These are phyloP conservation scores for Rhododendron williamsianum DNA, from an alignment of 148 eudicot species.

Conservation along the genomic window DNA sequence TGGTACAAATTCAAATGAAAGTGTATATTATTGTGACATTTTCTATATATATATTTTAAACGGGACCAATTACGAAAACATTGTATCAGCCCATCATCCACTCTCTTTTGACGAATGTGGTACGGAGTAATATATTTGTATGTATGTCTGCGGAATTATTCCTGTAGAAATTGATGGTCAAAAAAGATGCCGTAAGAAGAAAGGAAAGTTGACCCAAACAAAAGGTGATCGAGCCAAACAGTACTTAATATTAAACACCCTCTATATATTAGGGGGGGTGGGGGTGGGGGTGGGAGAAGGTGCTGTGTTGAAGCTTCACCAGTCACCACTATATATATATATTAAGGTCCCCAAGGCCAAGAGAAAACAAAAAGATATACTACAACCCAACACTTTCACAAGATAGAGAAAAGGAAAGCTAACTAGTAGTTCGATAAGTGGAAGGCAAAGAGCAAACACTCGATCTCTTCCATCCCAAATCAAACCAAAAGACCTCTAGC, in stretches of 20 bases:
- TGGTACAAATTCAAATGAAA: too few species aligned
- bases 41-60: not conserved
- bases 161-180: not conserved
- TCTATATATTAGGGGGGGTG: conserved; percentile 13
- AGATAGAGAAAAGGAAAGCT: conserved; percentile 3
- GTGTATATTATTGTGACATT: too few species aligned
- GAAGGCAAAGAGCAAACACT: not conserved
- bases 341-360: conserved; percentile 1
- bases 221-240: not conserved
- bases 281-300: too few species aligned
- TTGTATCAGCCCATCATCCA: not conserved
- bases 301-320: not conserved
- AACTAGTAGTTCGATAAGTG: not conserved
- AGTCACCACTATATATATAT: too few species aligned
- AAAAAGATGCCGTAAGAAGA: conserved; percentile 37
- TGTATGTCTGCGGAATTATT: not conserved
- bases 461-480: conserved; percentile 6
- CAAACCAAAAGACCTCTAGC: conserved; percentile 18
- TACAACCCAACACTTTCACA: not conserved
- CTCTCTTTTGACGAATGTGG: not conserved
- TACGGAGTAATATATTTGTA: not conserved
- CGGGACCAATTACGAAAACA: not conserved
- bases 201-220: conserved; percentile 30
- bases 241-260: conserved; percentile 15
- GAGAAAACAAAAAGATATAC: conserved; percentile 11